phyloP scores from a whole-genome alignment of 1,284 basidiomycete species.

The Pisolithus thermaeus region DNA sequence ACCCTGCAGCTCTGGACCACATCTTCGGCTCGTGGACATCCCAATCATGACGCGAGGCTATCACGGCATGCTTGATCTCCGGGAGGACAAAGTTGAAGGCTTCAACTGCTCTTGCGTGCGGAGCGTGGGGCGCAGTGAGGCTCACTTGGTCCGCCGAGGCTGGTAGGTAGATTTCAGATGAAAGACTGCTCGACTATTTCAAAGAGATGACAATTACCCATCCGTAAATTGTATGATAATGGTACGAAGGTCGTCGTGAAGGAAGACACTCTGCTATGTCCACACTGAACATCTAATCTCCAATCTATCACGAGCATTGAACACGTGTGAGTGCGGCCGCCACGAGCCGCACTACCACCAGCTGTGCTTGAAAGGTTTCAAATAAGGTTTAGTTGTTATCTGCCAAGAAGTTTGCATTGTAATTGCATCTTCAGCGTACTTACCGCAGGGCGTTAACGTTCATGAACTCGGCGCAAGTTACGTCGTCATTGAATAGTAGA shows the following conservation, averaged over 20 bases:
- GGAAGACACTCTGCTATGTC: neutral
- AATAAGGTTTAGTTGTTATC: too few relatives aligned
- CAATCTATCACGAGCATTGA: too few relatives aligned
- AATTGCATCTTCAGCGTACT: neutral
- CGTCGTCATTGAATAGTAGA: too few relatives aligned
- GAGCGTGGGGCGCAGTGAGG: conserved; percentile 54
- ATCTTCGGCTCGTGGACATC: conserved; percentile 66
- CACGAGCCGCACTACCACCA: too few relatives aligned
- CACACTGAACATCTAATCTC: neutral
- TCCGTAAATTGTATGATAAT: conserved; percentile 3
- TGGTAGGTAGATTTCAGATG: conserved; percentile 24
- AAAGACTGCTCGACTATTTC: conserved; percentile 5
- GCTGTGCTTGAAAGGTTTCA: too few relatives aligned
- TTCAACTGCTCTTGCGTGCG: conserved; percentile 51
- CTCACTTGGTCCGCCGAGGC: conserved; percentile 52
- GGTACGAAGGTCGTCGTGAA: neutral
- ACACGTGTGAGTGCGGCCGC: too few relatives aligned
- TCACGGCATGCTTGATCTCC: conserved; percentile 56
- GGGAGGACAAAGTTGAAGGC: conserved; percentile 53
- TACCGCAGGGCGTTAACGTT: neutral
- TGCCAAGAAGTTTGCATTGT: too few relatives aligned
- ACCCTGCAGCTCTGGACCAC: conserved; percentile 54
- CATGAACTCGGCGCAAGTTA: too few relatives aligned
- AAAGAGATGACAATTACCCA: conserved; percentile 20
- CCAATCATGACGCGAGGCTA: conserved; percentile 63